Percentiles rank a stretch among this genome's conserved stretches.
These are phyloP conservation scores for Haplosporangium sp. DNA, from an alignment of 371 early-diverging fungal species.

Conservation along the genomic window DNA sequence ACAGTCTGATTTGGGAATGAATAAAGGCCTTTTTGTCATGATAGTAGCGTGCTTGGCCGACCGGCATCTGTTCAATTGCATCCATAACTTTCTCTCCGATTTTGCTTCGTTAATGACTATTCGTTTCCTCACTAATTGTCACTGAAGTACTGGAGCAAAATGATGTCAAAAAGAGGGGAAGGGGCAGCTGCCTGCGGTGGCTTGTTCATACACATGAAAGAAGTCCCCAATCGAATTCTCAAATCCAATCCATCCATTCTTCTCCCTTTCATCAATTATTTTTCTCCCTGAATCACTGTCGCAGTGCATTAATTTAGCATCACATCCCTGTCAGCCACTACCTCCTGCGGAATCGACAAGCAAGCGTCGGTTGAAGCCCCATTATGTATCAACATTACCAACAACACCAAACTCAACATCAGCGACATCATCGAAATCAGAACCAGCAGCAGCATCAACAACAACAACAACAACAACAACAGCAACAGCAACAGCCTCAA, in stretches of 20 bases:
- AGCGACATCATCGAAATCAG: constrained; percentile 8
- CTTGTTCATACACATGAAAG: background rate
- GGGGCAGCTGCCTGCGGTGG: background rate
- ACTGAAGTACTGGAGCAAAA: background rate
- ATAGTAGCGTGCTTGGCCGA: constrained; percentile 44
- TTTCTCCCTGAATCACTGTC: too few species aligned
- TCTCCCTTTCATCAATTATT: background rate
- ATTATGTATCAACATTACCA: constrained; percentile 51
- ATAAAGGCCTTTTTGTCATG: constrained; percentile 51
- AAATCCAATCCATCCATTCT: background rate
- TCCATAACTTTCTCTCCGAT: constrained; percentile 4
- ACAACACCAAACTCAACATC: constrained; percentile 25
- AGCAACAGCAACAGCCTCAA: constrained; percentile 17
- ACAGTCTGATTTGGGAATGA: constrained; percentile 30
- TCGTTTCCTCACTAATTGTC: background rate
- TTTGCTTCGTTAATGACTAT: background rate
- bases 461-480: constrained; percentile 28
- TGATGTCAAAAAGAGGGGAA: background rate
- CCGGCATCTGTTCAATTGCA: background rate
- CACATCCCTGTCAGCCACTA: too few species aligned
- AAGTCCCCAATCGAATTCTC: background rate
- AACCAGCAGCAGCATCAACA: constrained; percentile 12
- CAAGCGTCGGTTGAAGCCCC: too few species aligned
- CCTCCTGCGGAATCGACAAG: too few species aligned
- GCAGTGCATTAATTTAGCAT: too few species aligned